Percentiles rank a stretch among this genome's conserved stretches.
phyloP scores from a whole-genome alignment of 306 rosid species.

The Prunus dulcis region DNA sequence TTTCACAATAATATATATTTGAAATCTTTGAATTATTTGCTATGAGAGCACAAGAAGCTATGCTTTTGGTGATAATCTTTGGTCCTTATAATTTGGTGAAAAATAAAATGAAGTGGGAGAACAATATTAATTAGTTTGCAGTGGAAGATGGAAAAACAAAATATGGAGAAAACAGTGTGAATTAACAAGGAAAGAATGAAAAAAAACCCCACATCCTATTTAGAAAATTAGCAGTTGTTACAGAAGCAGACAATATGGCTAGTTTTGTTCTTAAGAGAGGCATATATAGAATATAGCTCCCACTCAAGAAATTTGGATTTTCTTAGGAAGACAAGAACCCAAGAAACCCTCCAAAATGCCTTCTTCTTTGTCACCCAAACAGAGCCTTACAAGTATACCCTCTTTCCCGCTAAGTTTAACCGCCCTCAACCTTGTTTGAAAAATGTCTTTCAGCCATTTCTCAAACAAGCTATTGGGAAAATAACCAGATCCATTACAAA shows the following conservation, averaged over 20 bases:
- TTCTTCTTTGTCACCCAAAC: conserved; percentile 72
- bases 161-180: neutral
- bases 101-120: neutral
- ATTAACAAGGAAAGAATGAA: neutral
- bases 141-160: neutral
- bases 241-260: conserved; percentile 43
- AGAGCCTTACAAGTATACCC: conserved; percentile 71
- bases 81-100: neutral
- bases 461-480: conserved; percentile 82
- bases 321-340: conserved; percentile 76
- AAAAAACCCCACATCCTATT: conserved; percentile 46
- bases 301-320: conserved; percentile 61
- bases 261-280: conserved; percentile 29
- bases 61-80: neutral
- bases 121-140: neutral
- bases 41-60: neutral
- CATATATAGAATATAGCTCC: conserved; percentile 10
- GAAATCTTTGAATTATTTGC: neutral
- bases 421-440: conserved; percentile 57
- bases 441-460: conserved; percentile 84
- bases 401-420: conserved; percentile 61
- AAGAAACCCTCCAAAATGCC: conserved; percentile 64
- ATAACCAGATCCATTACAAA: conserved; percentile 55
- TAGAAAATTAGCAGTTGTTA: conserved; percentile 55
- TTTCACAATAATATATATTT: neutral